Evolutionary conservation across 202 grass and related monocot species (phyloP), one percentile per base, ranked within the genome.

Genomic region (Zizania palustris): DNA sequence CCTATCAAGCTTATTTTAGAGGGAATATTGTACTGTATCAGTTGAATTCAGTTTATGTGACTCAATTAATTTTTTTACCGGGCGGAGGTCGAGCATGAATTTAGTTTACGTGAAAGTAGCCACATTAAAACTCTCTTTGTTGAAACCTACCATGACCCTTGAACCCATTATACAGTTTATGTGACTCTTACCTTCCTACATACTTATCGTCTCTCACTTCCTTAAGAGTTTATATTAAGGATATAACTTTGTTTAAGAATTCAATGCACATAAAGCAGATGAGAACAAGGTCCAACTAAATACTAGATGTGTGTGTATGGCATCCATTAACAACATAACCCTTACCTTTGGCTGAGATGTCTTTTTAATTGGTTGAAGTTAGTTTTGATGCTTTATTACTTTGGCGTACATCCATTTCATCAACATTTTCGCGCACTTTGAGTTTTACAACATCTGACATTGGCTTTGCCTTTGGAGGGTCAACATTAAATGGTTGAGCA

Each of bases 331-430:
- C 33, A 51, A 33, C 53, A 72, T 35, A 50, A 60, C 58, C 1
- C 19, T 1, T 78, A 96, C 96, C 96, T 90, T 96, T 44, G 90
- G 87, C 65, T 93, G 90, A 80, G 87, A 81, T 70, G 18, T 43
- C 85, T 88, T 91, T 84, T 86, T n/a, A n/a, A n/a, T n/a, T 98
- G 9, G 73, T 86, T 70, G 87, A 81, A 81, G 87, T 53, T 45
- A 77, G 83, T 50, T 88, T 88, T 63, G 83, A 48, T 55, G 72
- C 49, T 70, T 80, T 85, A 54, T 90, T 90, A 69, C 74, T 89
- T 87, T 91, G 65, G 78, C 71, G 81, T 71, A 39, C 72, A 42
- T 72, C 57, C 56, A 78, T 84, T 70, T 85, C 92, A 79, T 64
- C 53, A 66, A 53, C 45, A 69, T 60, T 82, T 72, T 86, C 70